Evolutionary conservation across 2,329 filamentous ascomycete genomes (phyloP), one percentile per base, ranked within the genome.

Genomic region (Fusarium sambucinum): DNA sequence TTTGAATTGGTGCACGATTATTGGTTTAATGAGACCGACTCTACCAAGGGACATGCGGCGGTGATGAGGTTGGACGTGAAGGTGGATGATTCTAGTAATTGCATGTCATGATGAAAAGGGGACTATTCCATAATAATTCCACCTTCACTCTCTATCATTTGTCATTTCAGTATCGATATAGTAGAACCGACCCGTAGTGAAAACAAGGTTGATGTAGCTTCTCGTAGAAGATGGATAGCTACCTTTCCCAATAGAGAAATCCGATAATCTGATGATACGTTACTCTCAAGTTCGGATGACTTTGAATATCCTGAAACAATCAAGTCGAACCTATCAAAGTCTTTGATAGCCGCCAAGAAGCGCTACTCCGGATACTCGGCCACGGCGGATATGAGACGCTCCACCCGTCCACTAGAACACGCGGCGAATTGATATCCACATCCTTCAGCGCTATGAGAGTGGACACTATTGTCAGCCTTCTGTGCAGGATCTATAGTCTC

Each of bases 1-100:
- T 71, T 71, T n/a, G n/a, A 45, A 11, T 16, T 59, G 2, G 41
- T 71, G 1, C 29, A 71, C 1, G 40, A 55, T 13, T 63, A 69
- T 21, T 71, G 65, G 69, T 71, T 59, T 6, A 21, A 59, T 25
- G 57, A 69, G 7, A 12, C 12, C 1, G 16, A 56, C n/a, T 58
- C 17, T 17, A 38, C 19, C 1, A 37, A 42, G 16, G 63, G 41
- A 1, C 53, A 60, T 9, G 64, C 48, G 2, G 68, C 68, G n/a
- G 55, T 63, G 1, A 70, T 70, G 67, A 65, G 53, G 41, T 21
- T 55, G n/a, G 55, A 68, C 10, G 11, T 52, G 23, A 23, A 16
- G 1, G 14, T 1, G 12, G 3, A 25, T 10, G 11, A 17, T 25
- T 25, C 14, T n/a, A 25, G 8, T 3, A 17, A n/a, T 14, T 23